Percentiles rank a stretch among this genome's conserved stretches.
phyloP scores from a whole-genome alignment of 139 green algal species.

The Picochlorum sp. region DNA sequence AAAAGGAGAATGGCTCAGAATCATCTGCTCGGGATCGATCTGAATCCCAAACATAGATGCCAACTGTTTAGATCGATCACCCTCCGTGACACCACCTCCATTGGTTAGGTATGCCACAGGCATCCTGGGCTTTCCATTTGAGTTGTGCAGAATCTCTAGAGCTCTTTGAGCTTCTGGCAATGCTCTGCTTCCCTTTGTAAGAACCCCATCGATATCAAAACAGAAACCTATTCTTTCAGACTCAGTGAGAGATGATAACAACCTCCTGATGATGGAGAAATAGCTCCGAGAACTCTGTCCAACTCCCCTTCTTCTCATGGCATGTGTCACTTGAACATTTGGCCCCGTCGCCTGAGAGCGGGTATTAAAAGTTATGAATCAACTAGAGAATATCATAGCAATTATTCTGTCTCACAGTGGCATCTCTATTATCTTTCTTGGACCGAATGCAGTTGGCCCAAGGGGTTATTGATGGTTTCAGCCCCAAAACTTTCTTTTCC shows the following conservation, averaged over 20 bases:
- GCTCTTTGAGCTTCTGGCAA: constrained; percentile 34
- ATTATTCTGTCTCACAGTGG: too few species aligned
- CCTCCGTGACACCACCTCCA: constrained; percentile 62
- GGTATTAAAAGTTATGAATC: too few species aligned
- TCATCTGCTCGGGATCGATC: constrained; percentile 50
- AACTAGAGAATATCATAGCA: too few species aligned
- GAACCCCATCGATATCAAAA: constrained; percentile 78
- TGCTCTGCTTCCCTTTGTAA: constrained; percentile 48
- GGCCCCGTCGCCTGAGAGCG: too few species aligned
- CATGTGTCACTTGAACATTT: too few species aligned
- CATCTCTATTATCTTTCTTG: too few species aligned
- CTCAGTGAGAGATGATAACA: neutral
- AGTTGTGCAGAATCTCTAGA: constrained; percentile 37
- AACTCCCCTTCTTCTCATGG: too few species aligned
- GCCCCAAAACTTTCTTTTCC: too few species aligned
- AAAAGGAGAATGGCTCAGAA: constrained; percentile 73
- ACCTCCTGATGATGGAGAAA: too few species aligned
- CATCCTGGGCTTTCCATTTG: constrained; percentile 28
- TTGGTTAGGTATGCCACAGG: constrained; percentile 72
- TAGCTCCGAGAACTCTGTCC: too few species aligned
- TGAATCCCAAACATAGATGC: constrained; percentile 50
- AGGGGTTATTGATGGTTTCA: too few species aligned
- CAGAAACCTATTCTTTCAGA: constrained; percentile 33
- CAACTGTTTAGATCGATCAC: constrained; percentile 62
- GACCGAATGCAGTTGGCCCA: too few species aligned